Percentiles rank a stretch among this genome's conserved stretches.
Evolutionary conservation across 2,329 filamentous ascomycete genomes (phyloP).

Genomic region (Penicillium vulpinum): DNA sequence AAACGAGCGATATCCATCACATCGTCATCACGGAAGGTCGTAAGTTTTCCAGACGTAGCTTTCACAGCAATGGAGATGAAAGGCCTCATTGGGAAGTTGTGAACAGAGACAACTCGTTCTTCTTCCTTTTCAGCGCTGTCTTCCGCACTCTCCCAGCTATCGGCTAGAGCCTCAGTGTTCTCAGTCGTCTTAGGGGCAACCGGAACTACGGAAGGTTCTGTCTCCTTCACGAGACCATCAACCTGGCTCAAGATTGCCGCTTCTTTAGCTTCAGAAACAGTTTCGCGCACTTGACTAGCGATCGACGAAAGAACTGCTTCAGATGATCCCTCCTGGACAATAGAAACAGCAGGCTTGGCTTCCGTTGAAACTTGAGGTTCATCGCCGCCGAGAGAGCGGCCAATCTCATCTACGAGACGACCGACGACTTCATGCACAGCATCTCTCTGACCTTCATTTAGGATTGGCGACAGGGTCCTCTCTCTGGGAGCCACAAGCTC

Average conservation of each 20-base stretch:
- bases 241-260: conserved; percentile 57
- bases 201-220: conserved; percentile 48
- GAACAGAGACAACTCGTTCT: conserved; percentile 70
- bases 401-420: conserved; percentile 62
- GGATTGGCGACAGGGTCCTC: conserved; percentile 24
- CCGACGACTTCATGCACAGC: conserved; percentile 70
- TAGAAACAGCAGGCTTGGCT: conserved; percentile 41
- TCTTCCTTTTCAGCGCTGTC: conserved; percentile 66
- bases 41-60: conserved; percentile 47
- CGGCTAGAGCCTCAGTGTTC: conserved; percentile 62
- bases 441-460: conserved; percentile 52
- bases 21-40: conserved; percentile 70
- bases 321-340: conserved; percentile 37
- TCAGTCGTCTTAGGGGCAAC: conserved; percentile 60
- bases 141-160: conserved; percentile 89
- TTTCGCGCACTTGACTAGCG: conserved; percentile 38
- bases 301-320: conserved; percentile 37
- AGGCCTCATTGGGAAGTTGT: conserved; percentile 94
- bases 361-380: conserved; percentile 51
- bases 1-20: conserved; percentile 91
- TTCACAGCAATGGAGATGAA: conserved; percentile 85
- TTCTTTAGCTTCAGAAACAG: conserved; percentile 46
- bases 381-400: conserved; percentile 52
- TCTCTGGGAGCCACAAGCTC: conserved; percentile 16
- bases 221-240: conserved; percentile 55